Base-by-base conservation (phyloP, 495 filamentous ascomycete species). In the Echria macrotheca region DNA sequence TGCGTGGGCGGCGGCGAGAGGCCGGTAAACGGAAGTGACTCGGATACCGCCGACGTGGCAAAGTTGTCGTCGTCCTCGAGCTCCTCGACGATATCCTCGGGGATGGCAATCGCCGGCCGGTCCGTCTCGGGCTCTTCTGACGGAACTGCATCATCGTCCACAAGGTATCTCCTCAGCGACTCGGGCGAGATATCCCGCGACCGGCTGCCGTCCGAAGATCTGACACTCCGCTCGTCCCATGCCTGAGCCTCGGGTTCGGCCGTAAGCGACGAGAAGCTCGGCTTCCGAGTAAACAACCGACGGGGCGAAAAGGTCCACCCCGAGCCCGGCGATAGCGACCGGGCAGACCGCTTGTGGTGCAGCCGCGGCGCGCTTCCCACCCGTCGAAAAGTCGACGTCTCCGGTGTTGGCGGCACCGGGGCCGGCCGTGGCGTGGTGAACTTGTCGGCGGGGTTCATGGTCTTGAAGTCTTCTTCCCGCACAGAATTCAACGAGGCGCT, bases 381-480 rank as follows among this genome's bases (percentile, higher is more conserved):
- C 18, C 81, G 76, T 9, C 64, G 54, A 43, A 71, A 62, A 3
- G 53, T 57, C 0, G 60, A n/a, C n/a, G n/a, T n/a, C n/a, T n/a
- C n/a, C n/a, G n/a, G n/a, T n/a, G 59, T 75, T 35, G 76, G 73
- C 6, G 64, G 62, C 10, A 57, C 58, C 0, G 82, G 75, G 3
- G 82, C 76, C n/a, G 79, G 73, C 36, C 81, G 74, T 18, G 85
- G 86, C 23, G 81, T 78, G 60, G 83, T 70, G 45, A 81, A 94
- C 55, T 83, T 89, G 69, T 87, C 85, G 14, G 75, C 71, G 0
- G 88, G 88, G 54, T 91, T 80, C 77, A 91, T 82, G 0, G 87
- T 91, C 57, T 79, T 84, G 52, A 78, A 76, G 33, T 80, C 72
- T 21, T 64, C 62, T 6, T 67, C 64, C n/a, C 66, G 55, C 14